Base-by-base conservation (phyloP, 148 eudicot species). In the Cornus controversa region DNA sequence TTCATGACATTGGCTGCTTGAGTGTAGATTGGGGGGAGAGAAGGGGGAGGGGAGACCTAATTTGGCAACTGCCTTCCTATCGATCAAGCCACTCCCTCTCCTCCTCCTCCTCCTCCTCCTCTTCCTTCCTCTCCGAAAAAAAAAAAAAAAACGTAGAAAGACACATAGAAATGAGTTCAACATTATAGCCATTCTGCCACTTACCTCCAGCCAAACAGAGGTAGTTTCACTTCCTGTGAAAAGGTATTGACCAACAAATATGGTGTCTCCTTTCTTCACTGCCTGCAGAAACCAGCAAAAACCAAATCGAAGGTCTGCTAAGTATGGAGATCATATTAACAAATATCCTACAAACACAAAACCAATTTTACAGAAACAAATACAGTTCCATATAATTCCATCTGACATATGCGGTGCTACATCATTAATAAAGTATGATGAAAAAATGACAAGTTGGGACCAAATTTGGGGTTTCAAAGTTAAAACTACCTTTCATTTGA, bases 181-280 rank as follows among this genome's bases (percentile, higher is more conserved):
- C n/a, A n/a, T n/a, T n/a, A 22, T 42, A n/a, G 70, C 14, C 23
- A 57, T 42, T 63, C 45, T 75, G 66, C 57, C 67, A 69, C 94
- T 83, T 85, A 95, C 99, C 97, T 95, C 99, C 67, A 95, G 89
- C 98, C 99, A 95, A 77, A 95, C 99, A 83, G 99, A 95, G 26
- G 99, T 95, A 29, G 91, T 93, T 84, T 95, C 99, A 84, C 98
- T 95, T 81, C 99, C 99, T n/a, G 99, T 95, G 83, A 93, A 95
- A 79, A 95, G 88, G 80, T 95, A 95, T 82, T 95, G 92, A 69
- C 99, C 99, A 85, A 95, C 82, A 81, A 95, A 95, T 79, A 96
- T 93, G 67, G 95, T 96, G 81, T 96, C 99, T 66, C 98, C 99
- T 81, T 89, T 90, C 85, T 93, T 91, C 83, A 96, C 98, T 29